These are phyloP conservation scores for Russula foetens DNA, from an alignment of 768 basidiomycete species.

Conservation along the genomic window DNA sequence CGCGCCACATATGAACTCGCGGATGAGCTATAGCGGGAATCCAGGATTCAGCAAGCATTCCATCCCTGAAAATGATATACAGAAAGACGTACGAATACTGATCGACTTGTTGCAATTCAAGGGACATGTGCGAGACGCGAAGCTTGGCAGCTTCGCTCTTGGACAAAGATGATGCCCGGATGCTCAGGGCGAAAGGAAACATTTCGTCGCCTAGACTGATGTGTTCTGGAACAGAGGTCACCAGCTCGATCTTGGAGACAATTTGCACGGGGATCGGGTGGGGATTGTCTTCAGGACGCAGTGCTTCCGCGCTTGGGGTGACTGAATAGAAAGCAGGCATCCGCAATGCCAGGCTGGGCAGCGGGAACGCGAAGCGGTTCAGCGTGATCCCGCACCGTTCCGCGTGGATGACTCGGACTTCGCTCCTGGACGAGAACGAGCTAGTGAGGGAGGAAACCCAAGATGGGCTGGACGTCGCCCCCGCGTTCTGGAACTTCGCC, in stretches of 20 bases:
- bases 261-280: slow-evolving; percentile 42
- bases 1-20: slow-evolving; percentile 34
- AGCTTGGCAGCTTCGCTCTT: slow-evolving; percentile 45
- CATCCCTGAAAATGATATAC: neutral
- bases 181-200: slow-evolving; percentile 49
- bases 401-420: slow-evolving; percentile 35
- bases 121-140: slow-evolving; percentile 45
- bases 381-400: slow-evolving; percentile 36
- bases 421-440: slow-evolving; percentile 42
- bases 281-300: slow-evolving; percentile 14
- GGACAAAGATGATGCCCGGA: slow-evolving; percentile 48
- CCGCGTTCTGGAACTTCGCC: slow-evolving; percentile 46
- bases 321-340: slow-evolving; percentile 31
- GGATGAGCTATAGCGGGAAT: slow-evolving; percentile 23
- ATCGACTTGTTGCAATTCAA: slow-evolving; percentile 58
- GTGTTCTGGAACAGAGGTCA: slow-evolving; percentile 54
- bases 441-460: slow-evolving; percentile 48
- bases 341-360: slow-evolving; percentile 31
- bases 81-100: slow-evolving; percentile 46
- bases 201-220: slow-evolving; percentile 37
- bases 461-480: slow-evolving; percentile 33
- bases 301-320: slow-evolving; percentile 13
- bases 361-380: slow-evolving; percentile 39
- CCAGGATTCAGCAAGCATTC: neutral
- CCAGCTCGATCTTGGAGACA: slow-evolving; percentile 53